phyloP scores from a whole-genome alignment of 2,329 filamentous ascomycete genomes.

The Rhynchosporium agropyri region DNA sequence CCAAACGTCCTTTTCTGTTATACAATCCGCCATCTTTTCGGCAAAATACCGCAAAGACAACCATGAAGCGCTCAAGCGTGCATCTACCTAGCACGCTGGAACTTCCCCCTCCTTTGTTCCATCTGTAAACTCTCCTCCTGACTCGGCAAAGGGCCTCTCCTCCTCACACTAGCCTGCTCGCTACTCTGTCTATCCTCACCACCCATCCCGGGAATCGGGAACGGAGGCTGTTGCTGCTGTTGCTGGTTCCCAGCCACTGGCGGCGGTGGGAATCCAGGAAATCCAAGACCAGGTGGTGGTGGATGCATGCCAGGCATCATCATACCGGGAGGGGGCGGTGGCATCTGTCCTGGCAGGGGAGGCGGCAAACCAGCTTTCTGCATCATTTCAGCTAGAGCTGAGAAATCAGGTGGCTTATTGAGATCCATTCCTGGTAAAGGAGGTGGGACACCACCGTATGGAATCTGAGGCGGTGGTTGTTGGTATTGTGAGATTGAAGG shows the following conservation, averaged over 20 bases:
- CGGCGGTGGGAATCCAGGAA: slow-evolving; percentile 36
- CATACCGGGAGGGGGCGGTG: slow-evolving; percentile 47
- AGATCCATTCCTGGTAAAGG: slow-evolving; percentile 58
- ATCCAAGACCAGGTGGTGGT: slow-evolving; percentile 27
- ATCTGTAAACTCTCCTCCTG: slow-evolving; percentile 80
- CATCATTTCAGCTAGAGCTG: slow-evolving; percentile 65
- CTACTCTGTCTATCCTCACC: slow-evolving; percentile 40
- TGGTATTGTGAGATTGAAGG: slow-evolving; percentile 43
- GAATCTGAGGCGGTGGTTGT: slow-evolving; percentile 44
- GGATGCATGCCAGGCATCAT: slow-evolving; percentile 49
- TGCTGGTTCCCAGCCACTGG: no score
- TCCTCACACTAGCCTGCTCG: slow-evolving; percentile 48
- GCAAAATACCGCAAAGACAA: not conserved
- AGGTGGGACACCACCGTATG: slow-evolving; percentile 50
- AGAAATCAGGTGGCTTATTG: slow-evolving; percentile 62
- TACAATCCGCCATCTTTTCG: slow-evolving; percentile 21
- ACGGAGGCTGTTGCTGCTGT: slow-evolving; percentile 45
- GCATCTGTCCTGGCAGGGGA: slow-evolving; percentile 45
- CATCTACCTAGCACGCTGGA: slow-evolving; percentile 49
- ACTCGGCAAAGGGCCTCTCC: slow-evolving; percentile 73
- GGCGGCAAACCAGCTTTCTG: slow-evolving; percentile 65
- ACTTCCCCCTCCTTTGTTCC: slow-evolving; percentile 70
- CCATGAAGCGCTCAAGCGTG: not conserved
- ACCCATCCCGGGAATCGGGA: slow-evolving; percentile 41
- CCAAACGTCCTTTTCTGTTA: slow-evolving; percentile 22